Evolutionary conservation across 768 basidiomycete genomes (phyloP).

Genomic region (Amanita rimosa): DNA sequence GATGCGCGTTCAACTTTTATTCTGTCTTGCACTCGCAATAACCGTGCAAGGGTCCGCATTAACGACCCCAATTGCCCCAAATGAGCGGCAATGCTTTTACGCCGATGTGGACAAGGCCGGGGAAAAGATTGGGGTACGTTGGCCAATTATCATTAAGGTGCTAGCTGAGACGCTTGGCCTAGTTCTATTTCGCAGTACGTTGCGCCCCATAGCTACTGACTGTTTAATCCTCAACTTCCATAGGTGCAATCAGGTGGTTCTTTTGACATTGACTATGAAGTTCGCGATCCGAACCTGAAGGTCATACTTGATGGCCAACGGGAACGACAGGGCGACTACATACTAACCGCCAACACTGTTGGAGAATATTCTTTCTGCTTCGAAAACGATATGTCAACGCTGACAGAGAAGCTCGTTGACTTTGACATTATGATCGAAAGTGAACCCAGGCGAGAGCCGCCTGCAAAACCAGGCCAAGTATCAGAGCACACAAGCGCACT

Average conservation of each 20-base stretch:
- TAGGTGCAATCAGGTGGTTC: slow-evolving; percentile 96
- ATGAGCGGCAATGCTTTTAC: slow-evolving; percentile 86
- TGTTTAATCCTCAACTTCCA: not conserved
- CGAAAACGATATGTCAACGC: slow-evolving; percentile 92
- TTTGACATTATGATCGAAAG: slow-evolving; percentile 98
- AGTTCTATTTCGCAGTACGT: slow-evolving; percentile 96
- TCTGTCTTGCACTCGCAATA: slow-evolving; percentile 25
- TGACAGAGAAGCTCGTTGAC: slow-evolving; percentile 90
- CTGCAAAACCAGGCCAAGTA: slow-evolving; percentile 81
- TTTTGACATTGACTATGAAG: slow-evolving; percentile 91
- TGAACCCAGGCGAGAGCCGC: slow-evolving; percentile 83
- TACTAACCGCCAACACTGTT: slow-evolving; percentile 85
- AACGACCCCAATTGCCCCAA: slow-evolving; percentile 68
- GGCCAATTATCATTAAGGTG: not conserved
- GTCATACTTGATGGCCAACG: slow-evolving; percentile 78
- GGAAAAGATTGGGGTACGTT: slow-evolving; percentile 78
- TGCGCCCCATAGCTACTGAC: not conserved
- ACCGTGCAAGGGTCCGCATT: slow-evolving; percentile 48
- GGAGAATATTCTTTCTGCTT: slow-evolving; percentile 97
- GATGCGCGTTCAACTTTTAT: slow-evolving; percentile 11
- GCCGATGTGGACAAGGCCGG: slow-evolving; percentile 94
- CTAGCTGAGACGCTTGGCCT: slow-evolving; percentile 9
- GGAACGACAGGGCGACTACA: slow-evolving; percentile 94
- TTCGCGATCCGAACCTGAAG: slow-evolving; percentile 86
- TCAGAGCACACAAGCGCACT: slow-evolving; percentile 86